phyloP scores from a whole-genome alignment of 805 yeast species.

The Sugiyamaella boreocaroliniensis region DNA sequence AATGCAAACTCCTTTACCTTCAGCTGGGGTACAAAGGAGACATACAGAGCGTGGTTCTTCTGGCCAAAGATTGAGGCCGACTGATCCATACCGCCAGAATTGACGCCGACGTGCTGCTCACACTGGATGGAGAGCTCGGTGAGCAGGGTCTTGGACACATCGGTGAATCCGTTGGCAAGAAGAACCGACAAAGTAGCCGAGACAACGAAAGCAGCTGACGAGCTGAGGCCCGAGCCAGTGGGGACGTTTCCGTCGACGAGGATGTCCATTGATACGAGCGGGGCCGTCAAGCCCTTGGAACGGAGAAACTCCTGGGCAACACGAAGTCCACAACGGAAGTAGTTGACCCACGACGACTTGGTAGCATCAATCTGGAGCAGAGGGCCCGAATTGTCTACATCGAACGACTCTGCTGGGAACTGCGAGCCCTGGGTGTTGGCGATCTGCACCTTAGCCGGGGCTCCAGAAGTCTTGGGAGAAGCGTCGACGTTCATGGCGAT shows the following conservation, averaged over 20 bases:
- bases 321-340: constrained; percentile 57
- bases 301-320: constrained; percentile 49
- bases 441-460: constrained; percentile 15
- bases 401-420: constrained; percentile 19
- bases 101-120: constrained; percentile 68
- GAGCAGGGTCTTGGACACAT: constrained; percentile 44
- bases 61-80: constrained; percentile 64
- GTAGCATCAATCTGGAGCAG: constrained; percentile 43
- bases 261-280: constrained; percentile 44
- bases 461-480: constrained; percentile 23
- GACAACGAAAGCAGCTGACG: constrained; percentile 68
- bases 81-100: constrained; percentile 78
- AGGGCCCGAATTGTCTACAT: constrained; percentile 9
- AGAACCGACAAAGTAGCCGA: constrained; percentile 54
- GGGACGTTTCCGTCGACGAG: constrained; percentile 62
- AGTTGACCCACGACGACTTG: constrained; percentile 56
- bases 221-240: constrained; percentile 63
- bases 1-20: constrained; percentile 48
- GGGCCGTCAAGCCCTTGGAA: constrained; percentile 20
- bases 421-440: constrained; percentile 30
- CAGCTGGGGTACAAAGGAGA: constrained; percentile 55
- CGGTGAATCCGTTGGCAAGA: constrained; percentile 42
- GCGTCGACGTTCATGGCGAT: constrained; percentile 36
- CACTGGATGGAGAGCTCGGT: constrained; percentile 56
- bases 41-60: constrained; percentile 48